Evolutionary conservation across 2,329 filamentous ascomycete genomes (phyloP).

Genomic region (Diaporthe velutina): DNA sequence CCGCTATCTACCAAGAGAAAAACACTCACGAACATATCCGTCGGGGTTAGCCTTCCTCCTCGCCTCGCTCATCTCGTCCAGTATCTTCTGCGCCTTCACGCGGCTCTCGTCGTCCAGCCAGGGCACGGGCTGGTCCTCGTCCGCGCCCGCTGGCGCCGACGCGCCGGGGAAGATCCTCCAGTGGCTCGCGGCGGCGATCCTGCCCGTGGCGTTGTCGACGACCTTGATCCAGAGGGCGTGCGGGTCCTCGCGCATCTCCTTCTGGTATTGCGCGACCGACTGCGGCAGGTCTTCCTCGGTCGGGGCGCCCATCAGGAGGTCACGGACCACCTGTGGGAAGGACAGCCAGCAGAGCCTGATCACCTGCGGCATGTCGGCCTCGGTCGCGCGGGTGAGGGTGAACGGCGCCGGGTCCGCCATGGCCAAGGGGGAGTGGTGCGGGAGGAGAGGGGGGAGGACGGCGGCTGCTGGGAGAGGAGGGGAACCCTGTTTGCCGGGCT

Average conservation of each 20-base stretch:
- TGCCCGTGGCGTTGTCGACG: conserved; percentile 49
- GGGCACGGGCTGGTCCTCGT: conserved; percentile 40
- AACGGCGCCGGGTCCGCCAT: conserved; percentile 12
- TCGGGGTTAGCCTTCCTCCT: conserved; percentile 47
- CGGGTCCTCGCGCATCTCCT: conserved; percentile 41
- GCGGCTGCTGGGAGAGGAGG: neutral
- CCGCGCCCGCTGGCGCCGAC: conserved; percentile 36
- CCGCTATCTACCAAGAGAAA: neutral
- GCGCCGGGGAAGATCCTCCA: conserved; percentile 51
- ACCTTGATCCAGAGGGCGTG: conserved; percentile 52
- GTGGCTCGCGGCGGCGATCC: conserved; percentile 51
- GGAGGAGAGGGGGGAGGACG: too few relatives aligned
- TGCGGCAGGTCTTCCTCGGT: conserved; percentile 43
- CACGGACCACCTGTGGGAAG: conserved; percentile 37
- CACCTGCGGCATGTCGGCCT: conserved; percentile 39
- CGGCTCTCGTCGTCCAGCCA: conserved; percentile 51
- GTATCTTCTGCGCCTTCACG: conserved; percentile 48
- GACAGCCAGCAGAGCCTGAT: conserved; percentile 37
- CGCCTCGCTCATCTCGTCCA: conserved; percentile 48
- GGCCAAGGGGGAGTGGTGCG: neutral
- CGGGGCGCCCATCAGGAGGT: conserved; percentile 41
- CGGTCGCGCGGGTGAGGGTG: conserved; percentile 27
- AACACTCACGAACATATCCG: conserved; percentile 15
- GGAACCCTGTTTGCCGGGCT: neutral
- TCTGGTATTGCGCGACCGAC: conserved; percentile 39